Base-by-base conservation (phyloP, 345 rosid species). In the Hypericum perforatum region DNA sequence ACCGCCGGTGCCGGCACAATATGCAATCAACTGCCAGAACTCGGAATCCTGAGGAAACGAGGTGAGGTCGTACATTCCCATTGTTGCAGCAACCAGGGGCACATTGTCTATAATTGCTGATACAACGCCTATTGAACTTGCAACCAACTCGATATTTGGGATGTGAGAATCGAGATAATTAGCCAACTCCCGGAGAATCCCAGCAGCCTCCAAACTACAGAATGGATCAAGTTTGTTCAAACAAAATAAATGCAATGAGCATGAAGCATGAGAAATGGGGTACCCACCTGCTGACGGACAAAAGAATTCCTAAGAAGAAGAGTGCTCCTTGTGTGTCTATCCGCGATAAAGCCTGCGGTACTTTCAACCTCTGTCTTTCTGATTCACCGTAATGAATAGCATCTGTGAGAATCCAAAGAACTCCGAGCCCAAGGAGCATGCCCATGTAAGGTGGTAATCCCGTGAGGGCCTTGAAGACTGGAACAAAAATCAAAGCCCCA, bases 371-470 rank as follows among this genome's bases (percentile, higher is more conserved):
- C 69, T 90, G 91, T 67, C 94, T 72, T 70, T 84, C 94, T 8
- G 94, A 86, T 71, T 90, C 97, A 38, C 97, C 97, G 52, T 73
- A 86, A 67, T 86, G 97, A 73, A 90, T 86, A 50, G 95, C 95
- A 64, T 90, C 97, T 0, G 97, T 90, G 56, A 90, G 80, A 72
- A 86, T 75, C 97, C 97, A 90, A 11, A 90, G 94, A 61, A 86
- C 95, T 73, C 97, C 97, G 29, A 90, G 97, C 45, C 97, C 95
- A 14, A 90, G 76, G 62, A 90, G 78, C 67, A 90, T 82, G 15
- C 97, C 97, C 91, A 90, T 82, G 76, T 64, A 86, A 46, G 97
- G 97, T 77, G 97, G 97, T 71, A 90, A 70, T 62, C 97, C 95
- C 32, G 97, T 90, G 42, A 90, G 63, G 69, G 95, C 78, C 74